Evolutionary conservation across 1,284 basidiomycete species (phyloP).

Genomic region (Ustilago cynodontis): DNA sequence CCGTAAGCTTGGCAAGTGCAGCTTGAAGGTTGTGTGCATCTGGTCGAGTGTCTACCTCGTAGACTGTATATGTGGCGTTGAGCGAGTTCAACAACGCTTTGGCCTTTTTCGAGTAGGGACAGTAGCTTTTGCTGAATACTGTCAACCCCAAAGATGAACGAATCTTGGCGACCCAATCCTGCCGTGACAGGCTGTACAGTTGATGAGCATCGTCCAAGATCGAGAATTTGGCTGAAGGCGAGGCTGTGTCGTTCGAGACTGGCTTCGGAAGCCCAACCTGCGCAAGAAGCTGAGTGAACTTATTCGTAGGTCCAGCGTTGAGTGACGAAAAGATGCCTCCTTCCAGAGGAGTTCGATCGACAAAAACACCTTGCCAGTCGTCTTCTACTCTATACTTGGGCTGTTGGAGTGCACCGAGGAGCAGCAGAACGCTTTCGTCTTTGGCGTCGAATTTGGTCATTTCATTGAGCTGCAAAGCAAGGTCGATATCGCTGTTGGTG

Average conservation of each 20-base stretch:
- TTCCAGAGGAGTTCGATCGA: constrained; percentile 22
- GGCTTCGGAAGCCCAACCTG: constrained; percentile 29
- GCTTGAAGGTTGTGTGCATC: constrained; percentile 45
- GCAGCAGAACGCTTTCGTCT: constrained; percentile 39
- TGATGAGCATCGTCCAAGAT: constrained; percentile 33
- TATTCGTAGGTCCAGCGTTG: constrained; percentile 31
- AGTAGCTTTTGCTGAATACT: constrained; percentile 55
- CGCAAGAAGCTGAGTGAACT: constrained; percentile 43
- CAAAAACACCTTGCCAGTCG: constrained; percentile 39
- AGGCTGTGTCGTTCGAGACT: background rate
- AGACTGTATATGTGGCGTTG: constrained; percentile 32
- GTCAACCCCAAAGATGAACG: constrained; percentile 28
- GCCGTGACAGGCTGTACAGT: constrained; percentile 33
- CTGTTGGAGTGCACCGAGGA: constrained; percentile 34
- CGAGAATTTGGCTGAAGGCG: constrained; percentile 9
- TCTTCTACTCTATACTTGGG: constrained; percentile 23
- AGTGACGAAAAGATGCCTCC: constrained; percentile 23
- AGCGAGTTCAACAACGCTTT: constrained; percentile 36
- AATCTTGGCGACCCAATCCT: constrained; percentile 34
- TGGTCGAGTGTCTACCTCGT: constrained; percentile 44
- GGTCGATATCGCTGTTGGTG: background rate
- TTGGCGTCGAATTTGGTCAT: constrained; percentile 28
- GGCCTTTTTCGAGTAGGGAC: constrained; percentile 45
- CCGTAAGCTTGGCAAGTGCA: constrained; percentile 34
- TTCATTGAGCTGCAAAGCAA: constrained; percentile 24